Base-by-base conservation (phyloP, 2,329 filamentous ascomycete species). In the Paramyrothecium sp. region DNA sequence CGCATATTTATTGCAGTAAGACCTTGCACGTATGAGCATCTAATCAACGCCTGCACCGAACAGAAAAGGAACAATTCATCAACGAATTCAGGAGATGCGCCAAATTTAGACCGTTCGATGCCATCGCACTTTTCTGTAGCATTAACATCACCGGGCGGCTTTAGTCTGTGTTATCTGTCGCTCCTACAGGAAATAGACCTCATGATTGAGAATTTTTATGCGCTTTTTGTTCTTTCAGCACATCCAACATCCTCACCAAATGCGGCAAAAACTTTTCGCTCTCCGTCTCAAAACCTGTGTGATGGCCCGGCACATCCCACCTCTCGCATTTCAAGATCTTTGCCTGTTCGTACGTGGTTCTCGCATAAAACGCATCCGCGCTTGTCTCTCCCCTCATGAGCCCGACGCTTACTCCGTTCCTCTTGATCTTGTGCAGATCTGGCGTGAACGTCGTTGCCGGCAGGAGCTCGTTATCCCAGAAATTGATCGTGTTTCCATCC, bases 251-350 rank as follows among this genome's bases (percentile, higher is more conserved):
- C 2, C 61, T 54, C 30, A 68, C 26, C 21, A 72, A 63, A 20
- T 49, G 50, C 7, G 67, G 66, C 11, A 66, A 34, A 33, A 73
- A 73, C 11, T 55, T 60, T 21, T 68, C 61, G 22, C 61, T 59
- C 62, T 71, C 65, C 13, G 63, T 59, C 54, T 72, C 67, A 57
- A 71, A 72, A 3, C 66, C 68, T 53, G 68, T 63, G 53, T 72
- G 71, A 54, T 69, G 65, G 2, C 69, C 69, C 17, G 70, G 67
- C 10, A 72, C 65, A 19, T 61, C 51, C n/a, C 59, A 33, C 7
- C 41, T 53, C 19, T 64, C 62, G 56, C 70, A 72, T 0, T 47
- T 65, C 52, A 72, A 23, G 3, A 70, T 61, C 56, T 65, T 66
- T 1, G 60, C 68, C 60, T 69, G 69, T 57, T 69, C 69, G 5